phyloP scores from a whole-genome alignment of 192 early-diverging fungal species.

The Umbelopsis sp. region DNA sequence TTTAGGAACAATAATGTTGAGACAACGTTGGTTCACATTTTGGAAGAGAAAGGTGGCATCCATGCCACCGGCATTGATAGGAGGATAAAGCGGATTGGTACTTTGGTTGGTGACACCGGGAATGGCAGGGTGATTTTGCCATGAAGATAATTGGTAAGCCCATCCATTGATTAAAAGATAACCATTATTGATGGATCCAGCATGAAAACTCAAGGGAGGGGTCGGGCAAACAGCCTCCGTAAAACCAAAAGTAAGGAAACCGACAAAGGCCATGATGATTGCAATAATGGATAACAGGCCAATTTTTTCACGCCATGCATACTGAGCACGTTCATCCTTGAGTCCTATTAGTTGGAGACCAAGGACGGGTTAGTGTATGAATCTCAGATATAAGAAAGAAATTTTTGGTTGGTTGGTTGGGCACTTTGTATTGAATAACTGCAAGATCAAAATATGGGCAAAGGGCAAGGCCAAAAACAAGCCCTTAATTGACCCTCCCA shows the following conservation, averaged over 20 bases:
- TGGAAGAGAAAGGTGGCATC: conserved; percentile 78
- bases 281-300: conserved; percentile 81
- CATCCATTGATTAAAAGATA: conserved; percentile 63
- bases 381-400: neutral
- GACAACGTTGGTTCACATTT: conserved; percentile 32
- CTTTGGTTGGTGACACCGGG: conserved; percentile 32
- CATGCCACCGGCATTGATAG: conserved; percentile 63
- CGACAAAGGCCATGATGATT: conserved; percentile 68
- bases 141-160: conserved; percentile 60
- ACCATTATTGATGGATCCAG: conserved; percentile 36
- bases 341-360: conserved; percentile 50
- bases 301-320: conserved; percentile 93
- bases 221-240: conserved; percentile 62
- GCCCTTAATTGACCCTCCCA: conserved; percentile 43
- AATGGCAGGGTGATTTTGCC: conserved; percentile 17
- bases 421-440: conserved; percentile 8
- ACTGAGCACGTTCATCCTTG: conserved; percentile 55
- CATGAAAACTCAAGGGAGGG: conserved; percentile 36
- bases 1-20: conserved; percentile 18
- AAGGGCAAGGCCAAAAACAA: conserved; percentile 40
- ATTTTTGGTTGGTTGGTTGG: too few species aligned
- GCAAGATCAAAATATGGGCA: conserved; percentile 48
- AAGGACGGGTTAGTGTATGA: neutral
- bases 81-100: conserved; percentile 49
- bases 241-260: conserved; percentile 87